A percentile compares a stretch with the other conserved stretches of the same genome.
phyloP scores from a whole-genome alignment of 2,329 filamentous ascomycete species.

The Albophoma yamanashiensis region DNA sequence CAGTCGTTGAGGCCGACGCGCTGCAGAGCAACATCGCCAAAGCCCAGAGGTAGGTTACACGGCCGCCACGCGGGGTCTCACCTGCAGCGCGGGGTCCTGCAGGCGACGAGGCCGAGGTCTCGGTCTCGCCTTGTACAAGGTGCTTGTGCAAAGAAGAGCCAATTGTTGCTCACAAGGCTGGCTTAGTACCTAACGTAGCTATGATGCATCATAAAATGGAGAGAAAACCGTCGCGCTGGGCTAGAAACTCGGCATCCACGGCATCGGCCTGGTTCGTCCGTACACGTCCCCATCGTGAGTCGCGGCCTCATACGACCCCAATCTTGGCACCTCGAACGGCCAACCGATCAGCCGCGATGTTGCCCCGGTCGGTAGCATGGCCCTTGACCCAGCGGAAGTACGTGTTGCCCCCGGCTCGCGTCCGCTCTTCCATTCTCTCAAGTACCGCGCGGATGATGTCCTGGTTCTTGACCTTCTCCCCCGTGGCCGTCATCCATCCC shows the following conservation, averaged over 20 bases:
- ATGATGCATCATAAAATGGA: not conserved
- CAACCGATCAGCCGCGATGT: constrained; percentile 68
- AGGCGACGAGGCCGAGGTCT: too few relatives aligned
- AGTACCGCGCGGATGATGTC: constrained; percentile 71
- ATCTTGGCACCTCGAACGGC: constrained; percentile 44
- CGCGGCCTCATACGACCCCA: not conserved
- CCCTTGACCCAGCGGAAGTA: constrained; percentile 86
- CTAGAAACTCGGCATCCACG: too few relatives aligned
- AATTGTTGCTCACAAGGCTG: not conserved
- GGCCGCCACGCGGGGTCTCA: not conserved
- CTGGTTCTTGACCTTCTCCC: constrained; percentile 71
- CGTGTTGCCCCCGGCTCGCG: constrained; percentile 48
- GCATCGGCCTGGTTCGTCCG: not conserved
- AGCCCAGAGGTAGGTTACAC: not conserved
- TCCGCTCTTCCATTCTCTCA: constrained; percentile 58
- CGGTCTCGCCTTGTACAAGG: not conserved
- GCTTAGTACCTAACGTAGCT: not conserved
- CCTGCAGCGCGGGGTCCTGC: not conserved
- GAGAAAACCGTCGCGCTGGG: too few relatives aligned
- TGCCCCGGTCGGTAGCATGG: constrained; percentile 62
- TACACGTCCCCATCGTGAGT: not conserved
- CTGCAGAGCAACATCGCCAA: too few relatives aligned
- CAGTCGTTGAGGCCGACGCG: too few relatives aligned
- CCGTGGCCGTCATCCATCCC: constrained; percentile 63
- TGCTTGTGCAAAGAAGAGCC: not conserved